Base-by-base conservation (phyloP, 2,329 filamentous ascomycete genomes). In the Ascochyta viciae-villosae region DNA sequence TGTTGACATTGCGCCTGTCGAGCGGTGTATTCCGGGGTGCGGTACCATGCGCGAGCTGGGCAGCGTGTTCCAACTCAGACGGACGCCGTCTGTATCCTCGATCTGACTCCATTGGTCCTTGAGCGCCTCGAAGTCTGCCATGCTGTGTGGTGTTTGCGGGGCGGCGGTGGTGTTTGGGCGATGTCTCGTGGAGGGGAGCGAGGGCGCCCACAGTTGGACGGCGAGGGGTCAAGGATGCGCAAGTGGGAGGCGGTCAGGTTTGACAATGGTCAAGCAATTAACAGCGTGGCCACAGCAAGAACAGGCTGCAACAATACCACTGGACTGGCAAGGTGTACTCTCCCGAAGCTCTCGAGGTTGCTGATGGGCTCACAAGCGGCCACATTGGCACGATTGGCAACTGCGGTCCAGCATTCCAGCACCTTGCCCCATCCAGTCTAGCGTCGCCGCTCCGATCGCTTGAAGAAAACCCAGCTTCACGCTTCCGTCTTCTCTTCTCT, bases 11-110 rank as follows among this genome's bases (percentile, higher is more conserved):
- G 47, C 53, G 43, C 53, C 37, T 47, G 16, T 56, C 33, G 37
- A 43, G 42, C 54, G 42, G 26, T 54, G 54, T 39, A 38, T 31
- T 49, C 49, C 19, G 44, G 37, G 8, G 24, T 39, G 39, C 54
- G 69, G 24, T 71, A 77, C 93, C 92, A 99, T 97, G 76, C 95
- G 92, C 73, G 94, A 94, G 82, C 93, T 97, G 45, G 95, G 95
- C 73, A 99, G 96, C 59, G 96, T 96, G 76, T 99, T 99, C 95
- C 95, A 99, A 80, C 94, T 97, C 65, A 99, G 84, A 62, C 95
- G 89, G 72, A 98, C 87, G 59, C 95, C 95, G 87, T 99, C 95
- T 67, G 91, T 88, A 74, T 99, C 95, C 82, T 99, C 95, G 56
- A 96, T 89, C 77, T 97, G 92, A 72, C 89, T 92, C 93, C 93